Evolutionary conservation across 1,139 yeast genomes (phyloP).

Genomic region (Pichia sp.): DNA sequence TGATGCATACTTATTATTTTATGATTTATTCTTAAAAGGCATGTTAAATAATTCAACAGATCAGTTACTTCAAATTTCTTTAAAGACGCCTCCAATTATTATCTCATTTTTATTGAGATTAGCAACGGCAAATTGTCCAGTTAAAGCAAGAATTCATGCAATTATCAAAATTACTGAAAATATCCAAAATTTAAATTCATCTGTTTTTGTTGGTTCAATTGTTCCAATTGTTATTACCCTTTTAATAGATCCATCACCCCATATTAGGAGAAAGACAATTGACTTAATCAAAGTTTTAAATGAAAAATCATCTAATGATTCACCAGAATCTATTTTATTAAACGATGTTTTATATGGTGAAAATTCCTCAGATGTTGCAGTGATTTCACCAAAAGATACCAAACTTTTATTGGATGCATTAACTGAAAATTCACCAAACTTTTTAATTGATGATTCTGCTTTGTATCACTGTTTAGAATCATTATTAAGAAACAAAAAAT

Average conservation of each 20-base stretch:
- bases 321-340: constrained; percentile 37
- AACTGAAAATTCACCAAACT: constrained; percentile 33
- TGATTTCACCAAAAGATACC: constrained; percentile 64
- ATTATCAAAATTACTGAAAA: constrained; percentile 35
- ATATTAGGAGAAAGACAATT: constrained; percentile 33
- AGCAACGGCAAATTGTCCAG: constrained; percentile 50
- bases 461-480: constrained; percentile 29
- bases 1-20: constrained; percentile 40
- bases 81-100: constrained; percentile 28
- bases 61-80: constrained; percentile 31
- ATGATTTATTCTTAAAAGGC: constrained; percentile 38
- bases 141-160: constrained; percentile 45
- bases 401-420: constrained; percentile 42
- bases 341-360: constrained; percentile 42
- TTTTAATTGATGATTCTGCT: constrained; percentile 41
- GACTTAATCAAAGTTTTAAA: constrained; percentile 31
- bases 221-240: constrained; percentile 39
- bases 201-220: constrained; percentile 32
- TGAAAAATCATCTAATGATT: constrained; percentile 22
- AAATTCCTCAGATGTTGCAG: constrained; percentile 36
- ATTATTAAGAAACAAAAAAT: constrained; percentile 36
- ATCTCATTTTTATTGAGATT: constrained; percentile 52
- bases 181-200: constrained; percentile 30
- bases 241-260: constrained; percentile 34
- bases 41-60: constrained; percentile 28